A percentile compares a stretch with the other conserved stretches of the same genome.
phyloP scores from a whole-genome alignment of 768 basidiomycete species.

The Psilocybe sp. region DNA sequence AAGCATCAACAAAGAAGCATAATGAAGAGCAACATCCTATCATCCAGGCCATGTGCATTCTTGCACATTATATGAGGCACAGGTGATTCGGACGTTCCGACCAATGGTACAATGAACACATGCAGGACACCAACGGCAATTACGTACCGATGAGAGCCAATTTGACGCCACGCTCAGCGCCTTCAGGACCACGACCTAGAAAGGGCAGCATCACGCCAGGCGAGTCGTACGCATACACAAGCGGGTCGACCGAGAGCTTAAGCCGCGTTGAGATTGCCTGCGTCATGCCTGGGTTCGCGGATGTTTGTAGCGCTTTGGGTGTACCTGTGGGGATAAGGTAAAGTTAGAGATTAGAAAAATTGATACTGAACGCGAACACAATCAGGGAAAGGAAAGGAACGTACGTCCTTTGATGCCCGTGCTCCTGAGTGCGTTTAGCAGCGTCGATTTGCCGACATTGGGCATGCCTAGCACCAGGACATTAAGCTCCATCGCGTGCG shows the following conservation, averaged over 20 bases:
- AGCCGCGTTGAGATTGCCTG: conserved; percentile 85
- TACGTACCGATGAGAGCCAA: conserved; percentile 88
- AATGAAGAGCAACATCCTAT: conserved; percentile 1
- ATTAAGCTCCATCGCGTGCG: conserved; percentile 74
- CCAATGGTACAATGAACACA: too few species aligned
- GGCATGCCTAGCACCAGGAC: conserved; percentile 98
- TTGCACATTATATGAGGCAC: too few species aligned
- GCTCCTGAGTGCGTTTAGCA: conserved; percentile 86
- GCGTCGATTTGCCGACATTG: conserved; percentile 95
- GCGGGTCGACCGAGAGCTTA: conserved; percentile 76
- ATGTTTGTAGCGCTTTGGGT: conserved; percentile 88
- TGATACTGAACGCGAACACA: conserved; percentile 1
- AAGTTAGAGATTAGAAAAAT: conserved; percentile 8
- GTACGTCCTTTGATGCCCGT: conserved; percentile 86
- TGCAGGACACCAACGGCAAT: conserved; percentile 17
- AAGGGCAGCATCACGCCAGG: conserved; percentile 98
- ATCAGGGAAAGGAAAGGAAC: conserved; percentile 21
- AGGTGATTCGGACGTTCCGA: background rate
- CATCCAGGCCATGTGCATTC: background rate
- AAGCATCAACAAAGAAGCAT: conserved; percentile 12
- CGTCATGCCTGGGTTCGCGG: conserved; percentile 88
- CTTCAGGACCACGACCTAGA: conserved; percentile 80
- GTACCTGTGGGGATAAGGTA: conserved; percentile 42
- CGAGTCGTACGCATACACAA: conserved; percentile 91
- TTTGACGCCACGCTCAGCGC: conserved; percentile 90